These are phyloP conservation scores for Phycomyces nitens DNA, from an alignment of 192 early-diverging fungal genomes.

Conservation along the genomic window DNA sequence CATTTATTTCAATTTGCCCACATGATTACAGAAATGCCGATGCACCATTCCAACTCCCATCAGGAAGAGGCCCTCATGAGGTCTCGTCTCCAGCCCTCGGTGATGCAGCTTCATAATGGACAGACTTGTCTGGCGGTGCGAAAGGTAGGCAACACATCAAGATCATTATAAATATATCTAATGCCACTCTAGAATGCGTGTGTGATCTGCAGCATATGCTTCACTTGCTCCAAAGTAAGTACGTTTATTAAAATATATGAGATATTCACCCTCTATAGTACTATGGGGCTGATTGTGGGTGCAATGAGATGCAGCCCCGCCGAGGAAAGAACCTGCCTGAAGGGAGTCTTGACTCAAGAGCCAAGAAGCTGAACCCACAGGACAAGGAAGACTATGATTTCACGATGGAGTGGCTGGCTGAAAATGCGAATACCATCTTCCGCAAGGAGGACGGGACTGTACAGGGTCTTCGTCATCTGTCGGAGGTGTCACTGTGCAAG, in stretches of 20 bases:
- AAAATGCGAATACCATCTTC: slow-evolving; percentile 29
- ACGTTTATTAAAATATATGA: not conserved
- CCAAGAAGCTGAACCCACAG: slow-evolving; percentile 25
- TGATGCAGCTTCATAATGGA: not conserved
- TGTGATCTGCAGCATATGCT: slow-evolving; percentile 33
- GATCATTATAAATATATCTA: not conserved
- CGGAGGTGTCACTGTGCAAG: slow-evolving; percentile 38
- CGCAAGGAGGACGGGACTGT: slow-evolving; percentile 16
- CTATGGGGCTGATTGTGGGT: slow-evolving; percentile 30
- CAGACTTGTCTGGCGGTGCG: not conserved
- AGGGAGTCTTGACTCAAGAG: slow-evolving; percentile 32
- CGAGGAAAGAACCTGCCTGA: slow-evolving; percentile 38
- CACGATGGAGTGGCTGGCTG: slow-evolving; percentile 29
- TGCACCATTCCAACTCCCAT: not conserved
- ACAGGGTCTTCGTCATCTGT: slow-evolving; percentile 15
- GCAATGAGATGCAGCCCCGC: slow-evolving; percentile 36
- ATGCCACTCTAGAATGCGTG: slow-evolving; percentile 28
- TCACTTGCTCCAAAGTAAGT: slow-evolving; percentile 33
- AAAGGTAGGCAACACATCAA: not conserved
- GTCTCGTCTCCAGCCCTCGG: no score
- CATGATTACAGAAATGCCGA: slow-evolving; percentile 25
- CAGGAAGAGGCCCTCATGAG: not conserved
- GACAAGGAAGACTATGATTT: slow-evolving; percentile 36
- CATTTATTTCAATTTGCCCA: slow-evolving; percentile 33
- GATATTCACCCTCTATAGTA: no score